Conservation (phyloP, 768 basidiomycete genomes). For the Mycena kentingensis region DNA sequence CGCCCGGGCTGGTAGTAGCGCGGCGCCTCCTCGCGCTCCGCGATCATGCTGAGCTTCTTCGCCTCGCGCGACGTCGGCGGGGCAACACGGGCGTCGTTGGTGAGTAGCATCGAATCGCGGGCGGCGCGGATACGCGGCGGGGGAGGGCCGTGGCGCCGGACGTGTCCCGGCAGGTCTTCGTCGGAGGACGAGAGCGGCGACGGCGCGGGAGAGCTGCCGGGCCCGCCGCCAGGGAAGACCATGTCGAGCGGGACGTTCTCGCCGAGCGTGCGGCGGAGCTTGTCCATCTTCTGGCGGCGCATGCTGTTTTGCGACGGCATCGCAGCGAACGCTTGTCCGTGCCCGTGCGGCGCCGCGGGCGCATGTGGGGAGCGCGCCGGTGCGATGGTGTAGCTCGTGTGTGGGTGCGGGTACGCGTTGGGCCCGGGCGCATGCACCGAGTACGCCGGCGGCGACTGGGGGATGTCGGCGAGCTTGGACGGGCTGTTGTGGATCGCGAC, state of each 20-base stretch:
- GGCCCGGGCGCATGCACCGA: background rate
- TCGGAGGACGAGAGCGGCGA: background rate
- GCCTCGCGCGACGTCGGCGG: slow-evolving; percentile 6
- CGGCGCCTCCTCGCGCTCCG: slow-evolving; percentile 13
- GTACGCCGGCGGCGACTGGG: slow-evolving; percentile 17
- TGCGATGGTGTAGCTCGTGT: slow-evolving; percentile 25
- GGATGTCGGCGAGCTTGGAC: slow-evolving; percentile 20
- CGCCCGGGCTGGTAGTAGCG: background rate
- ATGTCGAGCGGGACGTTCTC: slow-evolving; percentile 62
- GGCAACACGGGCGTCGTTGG: slow-evolving; percentile 3
- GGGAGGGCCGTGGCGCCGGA: background rate
- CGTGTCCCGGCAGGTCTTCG: slow-evolving; percentile 7
- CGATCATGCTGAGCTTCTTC: slow-evolving; percentile 23
- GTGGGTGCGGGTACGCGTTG: slow-evolving; percentile 15
- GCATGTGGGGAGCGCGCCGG: slow-evolving; percentile 17
- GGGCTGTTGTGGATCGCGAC: slow-evolving; percentile 4
- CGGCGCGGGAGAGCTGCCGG: slow-evolving; percentile 4
- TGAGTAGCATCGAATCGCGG: slow-evolving; percentile 17
- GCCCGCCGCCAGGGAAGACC: slow-evolving; percentile 49
- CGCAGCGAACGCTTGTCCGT: slow-evolving; percentile 34
- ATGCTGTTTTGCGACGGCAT: slow-evolving; percentile 43
- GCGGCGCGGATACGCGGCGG: slow-evolving; percentile 16
- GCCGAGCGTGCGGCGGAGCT: slow-evolving; percentile 61
- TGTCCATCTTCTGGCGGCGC: slow-evolving; percentile 63
- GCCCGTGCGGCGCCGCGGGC: slow-evolving; percentile 33